These are phyloP conservation scores for Gnaphalium uliginosum DNA, from an alignment of 129 eudicot species.

Conservation along the genomic window DNA sequence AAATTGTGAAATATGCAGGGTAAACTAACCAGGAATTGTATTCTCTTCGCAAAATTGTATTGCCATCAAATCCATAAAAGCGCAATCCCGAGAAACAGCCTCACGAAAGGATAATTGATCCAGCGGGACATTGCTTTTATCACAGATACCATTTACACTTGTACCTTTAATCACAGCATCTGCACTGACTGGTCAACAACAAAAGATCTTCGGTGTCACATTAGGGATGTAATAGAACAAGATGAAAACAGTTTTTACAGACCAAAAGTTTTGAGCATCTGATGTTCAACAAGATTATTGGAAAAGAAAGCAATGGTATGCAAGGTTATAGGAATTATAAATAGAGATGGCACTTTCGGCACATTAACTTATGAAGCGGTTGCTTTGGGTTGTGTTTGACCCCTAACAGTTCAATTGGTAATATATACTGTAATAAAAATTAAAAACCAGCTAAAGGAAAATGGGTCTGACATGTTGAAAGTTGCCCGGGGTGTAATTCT, in stretches of 20 bases:
- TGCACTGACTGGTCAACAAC: slow-evolving; percentile 42
- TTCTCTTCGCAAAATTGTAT: slow-evolving; percentile 50
- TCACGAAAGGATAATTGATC: slow-evolving; percentile 34
- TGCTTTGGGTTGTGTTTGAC: not conserved
- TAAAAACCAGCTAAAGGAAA: not conserved
- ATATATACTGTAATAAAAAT: not conserved
- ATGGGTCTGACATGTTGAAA: not conserved
- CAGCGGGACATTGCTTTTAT: slow-evolving; percentile 21
- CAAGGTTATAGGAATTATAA: not conserved
- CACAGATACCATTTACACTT: slow-evolving; percentile 34
- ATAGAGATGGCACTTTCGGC: slow-evolving; percentile 8
- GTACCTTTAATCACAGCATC: slow-evolving; percentile 50
- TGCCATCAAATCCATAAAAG: slow-evolving; percentile 42
- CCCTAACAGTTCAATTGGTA: not conserved
- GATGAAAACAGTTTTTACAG: not conserved
- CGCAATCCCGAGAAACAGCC: slow-evolving; percentile 32
- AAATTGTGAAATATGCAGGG: not conserved
- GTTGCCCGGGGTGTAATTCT: too few species aligned
- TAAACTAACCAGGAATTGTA: slow-evolving; percentile 43
- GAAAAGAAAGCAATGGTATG: not conserved
- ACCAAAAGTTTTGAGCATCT: not conserved
- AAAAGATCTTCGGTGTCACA: not conserved
- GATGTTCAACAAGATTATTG: not conserved
- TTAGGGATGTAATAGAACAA: not conserved
- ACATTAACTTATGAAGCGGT: not conserved